These are phyloP conservation scores for Theobroma grandiflorum DNA, from an alignment of 441 rosid species.

Conservation along the genomic window DNA sequence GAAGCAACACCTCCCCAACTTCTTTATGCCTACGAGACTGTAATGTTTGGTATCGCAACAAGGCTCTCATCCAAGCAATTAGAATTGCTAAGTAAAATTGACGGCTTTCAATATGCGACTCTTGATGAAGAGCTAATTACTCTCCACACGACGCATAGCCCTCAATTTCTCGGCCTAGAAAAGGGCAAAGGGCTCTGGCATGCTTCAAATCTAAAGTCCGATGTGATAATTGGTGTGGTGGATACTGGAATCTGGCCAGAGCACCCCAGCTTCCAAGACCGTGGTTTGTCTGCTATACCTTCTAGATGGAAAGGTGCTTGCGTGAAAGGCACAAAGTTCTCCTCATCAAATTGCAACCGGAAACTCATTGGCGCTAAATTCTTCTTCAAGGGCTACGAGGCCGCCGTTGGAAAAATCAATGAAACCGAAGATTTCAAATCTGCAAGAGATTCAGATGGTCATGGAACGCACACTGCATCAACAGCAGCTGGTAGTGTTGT, in stretches of 20 bases:
- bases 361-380: conserved; percentile 15
- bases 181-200: conserved; percentile 56
- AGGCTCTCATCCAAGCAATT: not conserved
- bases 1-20: not conserved
- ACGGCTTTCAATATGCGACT: not conserved
- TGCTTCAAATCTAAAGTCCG: conserved; percentile 41
- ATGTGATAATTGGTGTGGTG: conserved; percentile 47
- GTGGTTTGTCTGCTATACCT: conserved; percentile 37
- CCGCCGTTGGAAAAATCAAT: not conserved
- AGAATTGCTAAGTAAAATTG: not conserved
- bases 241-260: conserved; percentile 30
- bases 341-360: conserved; percentile 8
- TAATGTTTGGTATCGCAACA: not conserved
- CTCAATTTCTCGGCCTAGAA: conserved; percentile 59
- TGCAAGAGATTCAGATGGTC: conserved; percentile 25
- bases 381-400: not conserved
- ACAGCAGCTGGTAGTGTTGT: conserved; percentile 63
- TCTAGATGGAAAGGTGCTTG: conserved; percentile 18
- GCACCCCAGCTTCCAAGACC: conserved; percentile 24
- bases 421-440: not conserved
- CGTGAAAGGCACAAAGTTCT: not conserved
- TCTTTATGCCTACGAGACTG: not conserved
- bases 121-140: not conserved
- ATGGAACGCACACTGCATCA: conserved; percentile 81
- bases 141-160: conserved; percentile 65